phyloP scores from a whole-genome alignment of 1,139 yeast species.

The Nadsonia commutata region DNA sequence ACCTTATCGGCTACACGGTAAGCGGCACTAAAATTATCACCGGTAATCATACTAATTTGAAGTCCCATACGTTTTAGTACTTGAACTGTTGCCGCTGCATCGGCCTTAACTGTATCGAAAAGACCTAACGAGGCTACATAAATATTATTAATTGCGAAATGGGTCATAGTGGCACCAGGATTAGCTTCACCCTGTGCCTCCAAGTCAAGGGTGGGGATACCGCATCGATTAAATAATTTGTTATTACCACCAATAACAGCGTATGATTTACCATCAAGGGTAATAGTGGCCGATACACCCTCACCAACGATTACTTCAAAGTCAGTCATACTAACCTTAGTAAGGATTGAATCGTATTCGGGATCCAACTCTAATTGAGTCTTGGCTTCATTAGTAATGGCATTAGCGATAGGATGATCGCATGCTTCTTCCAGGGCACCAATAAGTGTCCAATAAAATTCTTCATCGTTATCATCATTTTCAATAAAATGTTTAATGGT shows the following conservation, averaged over 20 bases:
- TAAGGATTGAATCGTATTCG: neutral
- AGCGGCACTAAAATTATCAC: slow-evolving; percentile 62
- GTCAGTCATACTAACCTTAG: slow-evolving; percentile 16
- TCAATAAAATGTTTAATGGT: slow-evolving; percentile 18
- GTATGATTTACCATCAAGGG: slow-evolving; percentile 13
- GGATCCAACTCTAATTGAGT: slow-evolving; percentile 8
- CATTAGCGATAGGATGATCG: slow-evolving; percentile 81
- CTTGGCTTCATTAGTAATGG: slow-evolving; percentile 33
- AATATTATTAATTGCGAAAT: slow-evolving; percentile 36
- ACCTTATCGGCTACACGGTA: slow-evolving; percentile 46
- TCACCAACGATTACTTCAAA: slow-evolving; percentile 50
- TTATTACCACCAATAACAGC: slow-evolving; percentile 44
- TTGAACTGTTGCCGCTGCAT: slow-evolving; percentile 45
- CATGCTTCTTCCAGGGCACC: slow-evolving; percentile 54
- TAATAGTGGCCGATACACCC: slow-evolving; percentile 47
- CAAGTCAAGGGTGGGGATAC: neutral
- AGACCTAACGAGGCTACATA: slow-evolving; percentile 55
- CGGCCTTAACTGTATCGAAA: slow-evolving; percentile 54
- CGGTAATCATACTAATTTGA: slow-evolving; percentile 80
- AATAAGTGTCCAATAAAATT: slow-evolving; percentile 43
- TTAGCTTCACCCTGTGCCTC: neutral
- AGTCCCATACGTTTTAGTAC: slow-evolving; percentile 41
- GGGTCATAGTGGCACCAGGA: slow-evolving; percentile 19
- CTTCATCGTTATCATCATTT: slow-evolving; percentile 9
- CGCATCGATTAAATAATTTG: slow-evolving; percentile 19